These are phyloP conservation scores for Penicillium malachiteum DNA, from an alignment of 495 filamentous ascomycete genomes.

Conservation along the genomic window DNA sequence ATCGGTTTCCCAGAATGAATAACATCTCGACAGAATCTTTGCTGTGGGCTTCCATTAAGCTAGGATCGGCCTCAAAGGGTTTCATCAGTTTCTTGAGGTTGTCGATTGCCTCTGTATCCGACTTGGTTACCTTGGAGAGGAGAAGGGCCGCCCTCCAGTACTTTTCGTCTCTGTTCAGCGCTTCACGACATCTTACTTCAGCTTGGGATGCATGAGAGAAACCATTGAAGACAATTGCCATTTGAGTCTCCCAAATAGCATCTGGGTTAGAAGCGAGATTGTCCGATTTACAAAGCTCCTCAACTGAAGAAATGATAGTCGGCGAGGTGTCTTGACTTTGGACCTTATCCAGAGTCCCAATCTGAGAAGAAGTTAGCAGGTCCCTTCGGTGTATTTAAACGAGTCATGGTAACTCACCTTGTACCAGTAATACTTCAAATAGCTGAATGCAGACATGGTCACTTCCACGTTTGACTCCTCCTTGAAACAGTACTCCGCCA, in stretches of 20 bases:
- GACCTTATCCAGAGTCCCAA: not conserved
- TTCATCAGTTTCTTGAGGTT: constrained; percentile 5
- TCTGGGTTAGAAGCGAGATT: not conserved
- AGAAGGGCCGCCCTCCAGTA: constrained; percentile 4
- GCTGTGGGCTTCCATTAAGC: not conserved
- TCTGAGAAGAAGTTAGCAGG: not conserved
- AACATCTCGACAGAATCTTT: constrained; percentile 5
- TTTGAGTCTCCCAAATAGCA: constrained; percentile 6
- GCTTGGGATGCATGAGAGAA: not conserved
- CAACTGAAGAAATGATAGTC: not conserved
- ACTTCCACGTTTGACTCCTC: not conserved
- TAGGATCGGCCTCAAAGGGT: not conserved
- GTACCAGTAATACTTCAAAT: not conserved
- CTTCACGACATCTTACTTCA: constrained; percentile 2
- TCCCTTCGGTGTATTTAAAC: not conserved
- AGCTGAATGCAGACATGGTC: not conserved
- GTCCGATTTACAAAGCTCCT: not conserved
- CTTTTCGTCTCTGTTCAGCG: not conserved
- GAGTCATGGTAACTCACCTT: not conserved
- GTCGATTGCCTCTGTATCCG: constrained; percentile 8
- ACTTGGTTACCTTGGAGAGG: not conserved
- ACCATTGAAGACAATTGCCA: not conserved
- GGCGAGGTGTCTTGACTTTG: not conserved
- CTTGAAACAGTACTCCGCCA: constrained; percentile 5
- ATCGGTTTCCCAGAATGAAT: constrained; percentile 2